A percentile compares a stretch with the other conserved stretches of the same genome.
Conservation (phyloP, 768 basidiomycete species). For the Lactarius sp. region DNA sequence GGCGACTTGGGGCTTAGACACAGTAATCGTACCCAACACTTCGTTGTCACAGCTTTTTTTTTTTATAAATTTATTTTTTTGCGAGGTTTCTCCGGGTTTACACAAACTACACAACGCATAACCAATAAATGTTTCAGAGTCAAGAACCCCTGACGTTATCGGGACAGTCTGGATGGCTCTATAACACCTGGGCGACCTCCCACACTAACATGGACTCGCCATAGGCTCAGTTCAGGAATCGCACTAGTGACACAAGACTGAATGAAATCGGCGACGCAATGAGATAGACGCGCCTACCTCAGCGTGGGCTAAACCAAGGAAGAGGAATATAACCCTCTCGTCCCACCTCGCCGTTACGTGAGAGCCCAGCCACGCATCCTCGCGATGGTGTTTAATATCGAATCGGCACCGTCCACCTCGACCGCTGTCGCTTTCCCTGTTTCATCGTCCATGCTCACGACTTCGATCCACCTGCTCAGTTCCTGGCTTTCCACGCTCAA, state of each 20-base stretch:
- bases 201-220: no score
- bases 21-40: background rate
- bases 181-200: no score
- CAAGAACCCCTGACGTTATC: no score
- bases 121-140: no score
- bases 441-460: conserved; percentile 53
- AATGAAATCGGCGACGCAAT: no score
- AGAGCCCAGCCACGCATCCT: conserved; percentile 18
- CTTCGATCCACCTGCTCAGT: conserved; percentile 75
- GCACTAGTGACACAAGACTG: no score
- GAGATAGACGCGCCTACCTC: background rate
- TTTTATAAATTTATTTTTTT: conserved; percentile 5
- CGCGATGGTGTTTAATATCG: conserved; percentile 11
- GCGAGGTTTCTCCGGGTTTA: background rate
- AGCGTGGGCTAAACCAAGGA: no score
- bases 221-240: no score
- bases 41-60: background rate
- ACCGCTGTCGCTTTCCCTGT: conserved; percentile 9
- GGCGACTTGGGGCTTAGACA: conserved; percentile 5
- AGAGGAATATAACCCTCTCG: background rate
- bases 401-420: conserved; percentile 10
- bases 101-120: background rate
- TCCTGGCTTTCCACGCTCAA: conserved; percentile 84
- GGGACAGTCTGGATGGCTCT: no score
- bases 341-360: background rate